phyloP scores from a whole-genome alignment of 352 stramenopile species.

The Paralagenidium karlingii region DNA sequence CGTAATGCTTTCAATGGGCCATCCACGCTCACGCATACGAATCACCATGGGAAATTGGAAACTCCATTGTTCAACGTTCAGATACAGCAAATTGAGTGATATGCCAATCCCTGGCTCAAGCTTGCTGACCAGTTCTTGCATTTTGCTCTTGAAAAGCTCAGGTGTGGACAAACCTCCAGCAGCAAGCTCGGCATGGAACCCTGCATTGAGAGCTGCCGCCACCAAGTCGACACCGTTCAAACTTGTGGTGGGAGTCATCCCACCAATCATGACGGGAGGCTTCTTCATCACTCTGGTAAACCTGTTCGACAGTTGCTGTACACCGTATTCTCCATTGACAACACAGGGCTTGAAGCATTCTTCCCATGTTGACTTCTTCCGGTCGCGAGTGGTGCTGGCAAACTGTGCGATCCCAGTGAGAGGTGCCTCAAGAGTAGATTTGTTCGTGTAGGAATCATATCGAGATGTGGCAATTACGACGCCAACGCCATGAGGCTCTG shows the following conservation, averaged over 20 bases:
- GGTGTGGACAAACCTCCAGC: constrained; percentile 55
- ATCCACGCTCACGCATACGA: constrained; percentile 55
- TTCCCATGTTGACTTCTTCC: constrained; percentile 4
- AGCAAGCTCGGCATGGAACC: constrained; percentile 69
- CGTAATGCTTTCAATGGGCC: constrained; percentile 83
- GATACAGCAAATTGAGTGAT: constrained; percentile 82
- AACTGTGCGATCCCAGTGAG: constrained; percentile 23
- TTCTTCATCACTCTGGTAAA: constrained; percentile 67
- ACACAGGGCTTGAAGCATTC: constrained; percentile 44
- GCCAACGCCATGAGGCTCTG: constrained; percentile 40
- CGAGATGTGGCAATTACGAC: constrained; percentile 18
- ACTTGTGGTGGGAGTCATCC: constrained; percentile 83
- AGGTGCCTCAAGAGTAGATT: not conserved
- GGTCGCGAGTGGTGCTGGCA: constrained; percentile 5
- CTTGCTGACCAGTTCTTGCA: constrained; percentile 58
- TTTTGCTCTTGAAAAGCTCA: constrained; percentile 51
- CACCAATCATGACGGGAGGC: constrained; percentile 68
- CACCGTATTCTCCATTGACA: constrained; percentile 10
- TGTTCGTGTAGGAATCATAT: too few relatives aligned
- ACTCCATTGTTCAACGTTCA: constrained; percentile 82
- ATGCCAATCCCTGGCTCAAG: constrained; percentile 63
- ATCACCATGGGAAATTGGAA: constrained; percentile 86
- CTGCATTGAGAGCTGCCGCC: constrained; percentile 65
- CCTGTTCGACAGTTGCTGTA: constrained; percentile 17
- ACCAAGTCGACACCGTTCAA: constrained; percentile 73